Evolutionary conservation across 352 stramenopile genomes (phyloP).

Genomic region (Pelagophyceae sp.): DNA sequence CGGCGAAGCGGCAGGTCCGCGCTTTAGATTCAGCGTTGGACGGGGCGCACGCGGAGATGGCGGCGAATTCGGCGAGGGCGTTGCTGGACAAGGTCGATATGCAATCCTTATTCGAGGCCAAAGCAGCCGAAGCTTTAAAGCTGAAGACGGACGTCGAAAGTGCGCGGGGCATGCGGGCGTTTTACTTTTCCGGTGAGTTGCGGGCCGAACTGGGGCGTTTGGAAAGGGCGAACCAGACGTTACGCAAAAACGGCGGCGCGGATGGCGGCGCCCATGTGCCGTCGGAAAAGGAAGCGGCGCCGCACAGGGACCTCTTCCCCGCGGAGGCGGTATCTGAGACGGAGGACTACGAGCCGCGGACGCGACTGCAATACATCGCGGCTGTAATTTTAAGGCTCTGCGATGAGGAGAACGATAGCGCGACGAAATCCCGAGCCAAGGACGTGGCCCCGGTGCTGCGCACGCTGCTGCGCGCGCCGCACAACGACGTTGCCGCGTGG

Average conservation of each 20-base stretch:
- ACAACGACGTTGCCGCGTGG: neutral
- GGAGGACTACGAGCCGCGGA: neutral
- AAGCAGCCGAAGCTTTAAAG: neutral
- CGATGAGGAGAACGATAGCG: neutral
- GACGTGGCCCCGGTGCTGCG: neutral
- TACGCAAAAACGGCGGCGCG: neutral
- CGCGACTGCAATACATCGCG: neutral
- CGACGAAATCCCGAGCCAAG: neutral
- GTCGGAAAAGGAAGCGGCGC: neutral
- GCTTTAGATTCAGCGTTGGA: neutral
- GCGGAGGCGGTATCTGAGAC: neutral
- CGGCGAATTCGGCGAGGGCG: too few species aligned
- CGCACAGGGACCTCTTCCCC: neutral
- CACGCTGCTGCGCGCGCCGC: neutral
- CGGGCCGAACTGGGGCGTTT: constrained; percentile 4
- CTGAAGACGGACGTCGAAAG: neutral
- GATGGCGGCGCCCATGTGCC: neutral
- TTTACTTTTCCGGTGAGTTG: neutral
- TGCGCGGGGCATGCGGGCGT: neutral
- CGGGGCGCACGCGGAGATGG: neutral
- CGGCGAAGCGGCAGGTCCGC: constrained; percentile 4
- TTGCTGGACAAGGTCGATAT: too few species aligned
- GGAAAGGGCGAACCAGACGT: neutral
- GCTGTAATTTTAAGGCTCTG: neutral
- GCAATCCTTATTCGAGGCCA: neutral